Conservation (phyloP, 2,329 filamentous ascomycete genomes). For the Didymella glomerata region DNA sequence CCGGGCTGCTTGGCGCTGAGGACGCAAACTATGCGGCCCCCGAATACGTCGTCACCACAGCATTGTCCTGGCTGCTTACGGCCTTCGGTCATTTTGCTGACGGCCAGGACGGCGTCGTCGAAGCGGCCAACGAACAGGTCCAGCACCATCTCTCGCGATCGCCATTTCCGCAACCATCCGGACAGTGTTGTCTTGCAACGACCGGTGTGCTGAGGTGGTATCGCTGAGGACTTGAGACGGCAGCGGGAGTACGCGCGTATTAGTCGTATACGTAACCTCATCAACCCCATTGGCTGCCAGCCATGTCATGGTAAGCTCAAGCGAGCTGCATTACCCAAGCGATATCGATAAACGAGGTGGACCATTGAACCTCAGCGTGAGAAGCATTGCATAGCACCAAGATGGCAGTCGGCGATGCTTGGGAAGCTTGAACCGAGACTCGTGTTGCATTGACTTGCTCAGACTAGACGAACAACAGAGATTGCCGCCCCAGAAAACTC, state of each 20-base stretch:
- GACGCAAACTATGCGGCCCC: slow-evolving; percentile 21
- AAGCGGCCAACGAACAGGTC: neutral
- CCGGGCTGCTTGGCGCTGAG: slow-evolving; percentile 16
- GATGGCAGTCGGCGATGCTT: slow-evolving; percentile 5
- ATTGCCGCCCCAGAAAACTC: slow-evolving; percentile 13
- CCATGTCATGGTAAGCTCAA: slow-evolving; percentile 9
- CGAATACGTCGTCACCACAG: slow-evolving; percentile 18
- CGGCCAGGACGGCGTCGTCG: neutral
- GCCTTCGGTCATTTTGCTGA: slow-evolving; percentile 14
- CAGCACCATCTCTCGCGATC: neutral
- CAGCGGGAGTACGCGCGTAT: slow-evolving; percentile 1
- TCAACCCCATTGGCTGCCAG: slow-evolving; percentile 6
- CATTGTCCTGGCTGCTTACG: slow-evolving; percentile 22
- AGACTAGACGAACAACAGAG: slow-evolving; percentile 4
- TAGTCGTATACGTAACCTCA: neutral
- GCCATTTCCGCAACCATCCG: slow-evolving; percentile 10
- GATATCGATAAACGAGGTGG: slow-evolving; percentile 1
- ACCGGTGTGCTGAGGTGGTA: neutral
- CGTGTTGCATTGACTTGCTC: slow-evolving; percentile 2
- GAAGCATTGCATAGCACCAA: slow-evolving; percentile 1
- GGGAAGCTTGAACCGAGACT: slow-evolving; percentile 19
- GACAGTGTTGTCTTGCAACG: neutral
- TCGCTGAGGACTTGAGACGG: neutral
- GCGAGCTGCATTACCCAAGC: slow-evolving; percentile 9
- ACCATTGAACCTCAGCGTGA: neutral